Base-by-base conservation (phyloP, 1,284 basidiomycete genomes). In the Coniophora puteana region DNA sequence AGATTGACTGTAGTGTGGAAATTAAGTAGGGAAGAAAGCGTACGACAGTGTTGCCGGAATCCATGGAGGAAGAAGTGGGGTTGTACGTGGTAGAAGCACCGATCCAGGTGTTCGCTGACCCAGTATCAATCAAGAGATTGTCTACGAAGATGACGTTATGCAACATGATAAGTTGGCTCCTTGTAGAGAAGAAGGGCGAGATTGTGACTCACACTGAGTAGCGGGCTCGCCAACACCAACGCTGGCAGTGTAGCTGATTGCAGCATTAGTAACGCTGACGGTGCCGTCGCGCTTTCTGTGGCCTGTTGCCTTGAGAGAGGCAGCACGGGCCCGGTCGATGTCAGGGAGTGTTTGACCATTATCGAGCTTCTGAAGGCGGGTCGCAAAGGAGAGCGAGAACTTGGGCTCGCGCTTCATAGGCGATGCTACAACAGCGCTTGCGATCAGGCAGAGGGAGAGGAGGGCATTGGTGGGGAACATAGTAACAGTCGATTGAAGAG, bases 71-170 rank as follows among this genome's bases (percentile, higher is more conserved):
- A 44, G 51, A 58, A 6, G 68, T 71, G 38, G 49, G 53, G 17
- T 43, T 55, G 54, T 70, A 75, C 32, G 55, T 49, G 50, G 63
- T 53, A 38, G 45, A 43, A 11, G 59, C 59, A 30, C 60, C 60
- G 31, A 60, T 37, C 59, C 59, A 62, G 14, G 60, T 62, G 49
- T 62, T 62, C 1, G 57, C 16, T 18, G 24, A 53, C 7, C 41
- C 69, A 11, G 50, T 54, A 41, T 62, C 57, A 34, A 57, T 52
- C 21, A 61, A 46, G 46, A 61, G 46, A 23, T 44, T 35, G 25
- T 54, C 63, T 63, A n/a, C n/a, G n/a, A n/a, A n/a, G n/a, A n/a
- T n/a, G n/a, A n/a, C n/a, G n/a, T n/a, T n/a, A n/a, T n/a, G n/a
- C n/a, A n/a, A n/a, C n/a, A n/a, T n/a, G n/a, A n/a, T n/a, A n/a